Evolutionary conservation across 2,329 filamentous ascomycete species (phyloP).

Genomic region (Colletotrichum sublineola): DNA sequence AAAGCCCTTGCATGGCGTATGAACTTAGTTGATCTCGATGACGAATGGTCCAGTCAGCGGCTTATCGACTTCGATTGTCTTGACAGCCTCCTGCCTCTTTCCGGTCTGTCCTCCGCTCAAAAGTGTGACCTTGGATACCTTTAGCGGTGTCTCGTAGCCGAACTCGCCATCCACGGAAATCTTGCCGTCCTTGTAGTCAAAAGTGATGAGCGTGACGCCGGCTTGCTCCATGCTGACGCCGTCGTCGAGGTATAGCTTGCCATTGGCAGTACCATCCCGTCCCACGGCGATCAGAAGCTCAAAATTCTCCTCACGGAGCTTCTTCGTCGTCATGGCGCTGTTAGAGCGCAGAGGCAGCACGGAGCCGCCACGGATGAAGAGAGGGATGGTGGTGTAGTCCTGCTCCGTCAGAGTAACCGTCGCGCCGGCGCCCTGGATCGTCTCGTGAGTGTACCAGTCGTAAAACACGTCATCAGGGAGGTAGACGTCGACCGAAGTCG

Average conservation of each 20-base stretch:
- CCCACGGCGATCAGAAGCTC: conserved; percentile 78
- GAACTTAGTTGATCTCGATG: conserved; percentile 20
- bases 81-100: conserved; percentile 29
- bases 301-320: conserved; percentile 75
- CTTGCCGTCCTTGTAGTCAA: conserved; percentile 68
- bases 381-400: conserved; percentile 68
- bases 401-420: conserved; percentile 49
- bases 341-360: conserved; percentile 72
- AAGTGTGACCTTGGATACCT: conserved; percentile 64
- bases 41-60: conserved; percentile 44
- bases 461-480: conserved; percentile 66
- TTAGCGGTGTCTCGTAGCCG: conserved; percentile 60
- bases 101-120: conserved; percentile 47
- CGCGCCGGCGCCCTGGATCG: conserved; percentile 40
- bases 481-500: conserved; percentile 61
- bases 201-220: conserved; percentile 68
- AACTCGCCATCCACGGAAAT: conserved; percentile 67
- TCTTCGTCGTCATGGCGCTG: conserved; percentile 73
- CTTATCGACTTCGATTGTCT: conserved; percentile 45
- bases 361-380: conserved; percentile 75
- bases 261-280: conserved; percentile 71
- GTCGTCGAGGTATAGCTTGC: conserved; percentile 82
- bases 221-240: conserved; percentile 74
- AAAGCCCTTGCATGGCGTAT: neutral
- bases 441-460: conserved; percentile 63